phyloP scores from a whole-genome alignment of 75 land plant species.

The Pinus tabuliformis region DNA sequence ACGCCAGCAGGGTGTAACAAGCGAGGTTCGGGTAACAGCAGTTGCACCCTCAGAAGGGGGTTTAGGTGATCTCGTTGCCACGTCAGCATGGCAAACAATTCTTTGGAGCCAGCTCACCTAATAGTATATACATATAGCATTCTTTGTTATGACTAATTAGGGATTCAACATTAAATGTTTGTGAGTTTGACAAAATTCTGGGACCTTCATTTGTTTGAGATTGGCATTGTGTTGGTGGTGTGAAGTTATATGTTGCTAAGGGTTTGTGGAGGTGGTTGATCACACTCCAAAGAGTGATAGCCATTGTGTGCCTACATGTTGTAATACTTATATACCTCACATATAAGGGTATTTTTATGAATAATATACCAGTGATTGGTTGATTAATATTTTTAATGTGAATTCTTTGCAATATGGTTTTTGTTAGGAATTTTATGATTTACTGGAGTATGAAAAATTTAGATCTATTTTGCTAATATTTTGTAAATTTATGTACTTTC shows the following conservation, averaged over 20 bases:
- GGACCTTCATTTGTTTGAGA: neutral
- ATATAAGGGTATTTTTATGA: too few relatives aligned
- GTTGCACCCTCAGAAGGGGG: neutral
- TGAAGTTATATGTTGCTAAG: neutral
- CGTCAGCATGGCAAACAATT: slow-evolving; percentile 4
- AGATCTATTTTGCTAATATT: too few relatives aligned
- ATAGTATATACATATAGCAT: neutral
- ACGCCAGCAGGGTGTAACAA: too few relatives aligned
- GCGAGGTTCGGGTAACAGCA: neutral
- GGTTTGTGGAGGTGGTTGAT: slow-evolving; percentile 6
- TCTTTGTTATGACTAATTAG: neutral
- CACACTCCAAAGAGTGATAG: slow-evolving; percentile 12
- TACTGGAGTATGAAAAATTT: too few relatives aligned
- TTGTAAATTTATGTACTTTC: too few relatives aligned
- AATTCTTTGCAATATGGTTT: too few relatives aligned
- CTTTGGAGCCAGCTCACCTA: neutral
- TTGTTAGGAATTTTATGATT: too few relatives aligned
- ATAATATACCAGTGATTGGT: neutral
- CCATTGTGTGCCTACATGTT: slow-evolving; percentile 3
- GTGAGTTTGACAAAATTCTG: neutral
- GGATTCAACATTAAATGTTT: neutral
- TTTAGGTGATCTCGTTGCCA: neutral
- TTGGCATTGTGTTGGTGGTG: neutral
- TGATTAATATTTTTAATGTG: neutral
- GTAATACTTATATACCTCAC: neutral